A percentile compares a stretch with the other conserved stretches of the same genome.
These are phyloP conservation scores for Wickerhamiella lipophila DNA, from an alignment of 805 yeast genomes.

Conservation along the genomic window DNA sequence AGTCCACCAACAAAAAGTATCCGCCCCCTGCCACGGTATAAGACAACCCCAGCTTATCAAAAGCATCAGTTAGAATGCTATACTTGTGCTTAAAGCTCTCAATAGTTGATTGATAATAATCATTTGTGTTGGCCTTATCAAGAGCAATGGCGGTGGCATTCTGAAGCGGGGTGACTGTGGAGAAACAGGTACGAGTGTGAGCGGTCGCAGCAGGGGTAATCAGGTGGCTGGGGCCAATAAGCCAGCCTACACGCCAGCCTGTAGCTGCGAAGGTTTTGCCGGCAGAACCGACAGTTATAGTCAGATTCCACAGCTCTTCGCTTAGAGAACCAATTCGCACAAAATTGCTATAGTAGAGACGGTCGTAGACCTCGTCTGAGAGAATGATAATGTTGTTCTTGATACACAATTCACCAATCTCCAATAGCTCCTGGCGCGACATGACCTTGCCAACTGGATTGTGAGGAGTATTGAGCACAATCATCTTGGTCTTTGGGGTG, in stretches of 20 bases:
- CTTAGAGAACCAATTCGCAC: conserved; percentile 73
- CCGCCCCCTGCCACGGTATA: conserved; percentile 91
- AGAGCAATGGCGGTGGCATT: conserved; percentile 81
- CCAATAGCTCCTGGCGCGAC: conserved; percentile 55
- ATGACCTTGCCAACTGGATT: conserved; percentile 92
- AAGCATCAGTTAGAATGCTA: conserved; percentile 55
- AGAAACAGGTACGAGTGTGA: conserved; percentile 87
- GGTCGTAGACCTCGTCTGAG: conserved; percentile 93
- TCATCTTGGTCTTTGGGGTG: conserved; percentile 63
- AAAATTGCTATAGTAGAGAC: conserved; percentile 63
- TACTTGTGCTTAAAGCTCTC: conserved; percentile 58
- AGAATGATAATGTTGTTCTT: conserved; percentile 70
- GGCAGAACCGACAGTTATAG: conserved; percentile 90
- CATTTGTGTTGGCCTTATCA: conserved; percentile 42
- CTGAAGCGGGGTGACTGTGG: conserved; percentile 84
- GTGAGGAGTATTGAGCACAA: conserved; percentile 87
- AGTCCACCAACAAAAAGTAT: conserved; percentile 80
- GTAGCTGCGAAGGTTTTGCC: conserved; percentile 98
- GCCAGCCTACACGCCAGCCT: conserved; percentile 98
- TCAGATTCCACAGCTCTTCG: conserved; percentile 65
- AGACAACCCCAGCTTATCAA: conserved; percentile 79
- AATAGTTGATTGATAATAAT: conserved; percentile 61
- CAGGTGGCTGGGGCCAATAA: conserved; percentile 73
- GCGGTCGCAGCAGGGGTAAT: conserved; percentile 75
- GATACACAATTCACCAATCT: conserved; percentile 72